A percentile compares a stretch with the other conserved stretches of the same genome.
Conservation (phyloP, 2,329 filamentous ascomycete species). For the Cryphonectria parasitica region DNA sequence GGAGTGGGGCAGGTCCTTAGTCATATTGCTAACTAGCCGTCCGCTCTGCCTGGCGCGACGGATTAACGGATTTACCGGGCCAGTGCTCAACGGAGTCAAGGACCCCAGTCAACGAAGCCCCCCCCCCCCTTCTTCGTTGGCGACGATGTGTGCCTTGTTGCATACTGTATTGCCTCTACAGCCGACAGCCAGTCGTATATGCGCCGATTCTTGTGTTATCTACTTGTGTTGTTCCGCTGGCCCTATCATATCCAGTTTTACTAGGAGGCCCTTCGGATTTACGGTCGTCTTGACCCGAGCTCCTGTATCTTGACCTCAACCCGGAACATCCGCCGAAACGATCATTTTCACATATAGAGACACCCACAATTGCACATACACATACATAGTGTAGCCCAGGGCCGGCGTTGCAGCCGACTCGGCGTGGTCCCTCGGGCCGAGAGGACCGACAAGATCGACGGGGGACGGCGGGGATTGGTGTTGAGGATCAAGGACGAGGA, state of each 20-base stretch:
- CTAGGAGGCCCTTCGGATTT: background rate
- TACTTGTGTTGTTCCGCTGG: background rate
- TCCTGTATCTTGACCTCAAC: background rate
- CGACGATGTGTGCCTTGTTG: background rate
- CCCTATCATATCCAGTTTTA: background rate
- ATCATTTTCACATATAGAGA: background rate
- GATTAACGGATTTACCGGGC: conserved; percentile 18
- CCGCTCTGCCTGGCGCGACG: background rate
- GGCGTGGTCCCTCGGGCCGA: background rate
- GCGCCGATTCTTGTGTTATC: background rate
- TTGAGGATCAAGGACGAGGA: background rate
- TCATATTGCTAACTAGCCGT: background rate
- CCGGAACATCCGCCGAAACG: background rate
- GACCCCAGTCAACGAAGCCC: background rate
- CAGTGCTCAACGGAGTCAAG: background rate
- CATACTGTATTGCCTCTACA: background rate
- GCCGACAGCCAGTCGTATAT: background rate
- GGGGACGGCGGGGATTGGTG: background rate
- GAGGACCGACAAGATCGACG: background rate
- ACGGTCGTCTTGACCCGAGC: background rate
- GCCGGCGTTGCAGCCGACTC: background rate
- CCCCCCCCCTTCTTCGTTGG: background rate
- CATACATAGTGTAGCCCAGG: background rate
- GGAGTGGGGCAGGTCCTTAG: background rate
- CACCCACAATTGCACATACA: background rate